phyloP scores from a whole-genome alignment of 2,329 filamentous ascomycete species.

The Microcyclosporella mali region DNA sequence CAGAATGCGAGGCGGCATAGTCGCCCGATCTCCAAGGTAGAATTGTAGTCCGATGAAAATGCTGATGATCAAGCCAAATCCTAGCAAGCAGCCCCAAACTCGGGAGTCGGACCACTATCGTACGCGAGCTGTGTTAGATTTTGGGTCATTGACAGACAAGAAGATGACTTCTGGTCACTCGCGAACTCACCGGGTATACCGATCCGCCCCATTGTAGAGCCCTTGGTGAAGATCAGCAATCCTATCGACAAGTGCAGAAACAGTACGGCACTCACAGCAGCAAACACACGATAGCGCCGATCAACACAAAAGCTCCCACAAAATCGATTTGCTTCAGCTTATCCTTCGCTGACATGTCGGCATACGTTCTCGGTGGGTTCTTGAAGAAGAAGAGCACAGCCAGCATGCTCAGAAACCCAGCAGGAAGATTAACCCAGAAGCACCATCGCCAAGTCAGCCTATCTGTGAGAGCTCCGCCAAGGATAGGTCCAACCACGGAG shows the following conservation, averaged over 20 bases:
- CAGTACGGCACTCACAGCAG: constrained; percentile 22
- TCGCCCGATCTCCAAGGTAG: constrained; percentile 18
- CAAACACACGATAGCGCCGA: constrained; percentile 33
- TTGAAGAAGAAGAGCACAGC: constrained; percentile 32
- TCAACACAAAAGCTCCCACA: constrained; percentile 41
- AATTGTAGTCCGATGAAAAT: constrained; percentile 31
- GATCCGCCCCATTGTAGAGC: constrained; percentile 44
- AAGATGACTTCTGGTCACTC: no score
- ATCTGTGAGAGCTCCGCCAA: constrained; percentile 40
- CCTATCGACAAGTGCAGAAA: no score
- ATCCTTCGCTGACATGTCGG: constrained; percentile 30
- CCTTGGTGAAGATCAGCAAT: no score
- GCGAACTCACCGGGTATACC: no score
- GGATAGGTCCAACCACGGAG: constrained; percentile 36
- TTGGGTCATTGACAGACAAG: no score
- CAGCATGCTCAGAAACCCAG: constrained; percentile 29
- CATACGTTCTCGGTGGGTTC: constrained; percentile 9
- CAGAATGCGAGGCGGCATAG: constrained; percentile 22
- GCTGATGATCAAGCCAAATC: constrained; percentile 34
- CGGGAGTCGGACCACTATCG: constrained; percentile 24
- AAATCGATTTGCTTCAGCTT: constrained; percentile 48
- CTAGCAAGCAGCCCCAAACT: constrained; percentile 22
- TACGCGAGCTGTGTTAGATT: no score
- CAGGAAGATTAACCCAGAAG: constrained; percentile 40
- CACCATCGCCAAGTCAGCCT: constrained; percentile 33